Evolutionary conservation across 768 basidiomycete species (phyloP), one percentile per base, ranked within the genome.

Genomic region (Auricularia sp.): DNA sequence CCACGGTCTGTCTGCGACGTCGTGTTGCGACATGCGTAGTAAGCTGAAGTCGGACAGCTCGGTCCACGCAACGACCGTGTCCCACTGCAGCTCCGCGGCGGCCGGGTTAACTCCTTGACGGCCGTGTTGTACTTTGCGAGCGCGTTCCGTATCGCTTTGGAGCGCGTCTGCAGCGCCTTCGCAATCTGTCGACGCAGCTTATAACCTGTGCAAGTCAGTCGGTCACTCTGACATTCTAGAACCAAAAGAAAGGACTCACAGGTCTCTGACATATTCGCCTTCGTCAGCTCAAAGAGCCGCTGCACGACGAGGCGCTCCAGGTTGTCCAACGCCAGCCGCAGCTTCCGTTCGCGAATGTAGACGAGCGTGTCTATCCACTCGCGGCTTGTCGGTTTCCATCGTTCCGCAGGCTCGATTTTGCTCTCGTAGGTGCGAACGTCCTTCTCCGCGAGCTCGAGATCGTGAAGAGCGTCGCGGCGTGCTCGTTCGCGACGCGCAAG

Each of bases 51-150:
- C 70, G 8, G 73, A 71, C 0, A 77, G 59, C 58, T 44, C 2
- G 18, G 44, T 44, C 44, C 44, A 44, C 1, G 2, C 44, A 2
- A 44, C 44, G 44, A 44, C 44, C 11, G 2, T 44, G 11, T 44
- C 18, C 44, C 44, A 44, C 44, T 10, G 8, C 44, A 44, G 18
- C 11, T 44, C 44, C 8, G 8, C 2, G 44, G 44, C 44, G 18
- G 8, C 44, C 1, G 71, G 70, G 8, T 65, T 18, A 3, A 72
- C 11, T 47, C 34, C 2, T 51, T n/a, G 0, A 75, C 77, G 6
- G 68, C 66, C 11, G 42, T 51, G 54, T 79, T 79, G 67, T 78
- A 79, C 35, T 0, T 76, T n/a, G n/a, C n/a, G n/a, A n/a, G n/a
- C n/a, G n/a, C 75, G 39, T 63, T 70, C 54, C 64, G 66, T 39